Conservation (phyloP, 1,139 yeast genomes). For the Ogataea hybrid region DNA sequence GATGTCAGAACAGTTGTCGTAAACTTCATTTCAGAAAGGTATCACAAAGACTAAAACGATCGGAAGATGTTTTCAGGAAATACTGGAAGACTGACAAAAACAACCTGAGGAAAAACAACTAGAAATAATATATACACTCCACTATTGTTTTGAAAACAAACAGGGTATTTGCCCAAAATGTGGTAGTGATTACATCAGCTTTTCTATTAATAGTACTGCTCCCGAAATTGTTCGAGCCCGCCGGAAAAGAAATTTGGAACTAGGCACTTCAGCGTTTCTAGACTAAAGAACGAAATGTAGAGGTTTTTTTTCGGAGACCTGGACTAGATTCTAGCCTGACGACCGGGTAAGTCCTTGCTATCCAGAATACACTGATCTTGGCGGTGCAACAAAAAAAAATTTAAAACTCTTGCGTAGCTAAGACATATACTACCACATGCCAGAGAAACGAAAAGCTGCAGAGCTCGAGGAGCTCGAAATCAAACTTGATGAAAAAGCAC, state of each 20-base stretch:
- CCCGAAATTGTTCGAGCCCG: neutral
- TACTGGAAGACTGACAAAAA: slow-evolving; percentile 1
- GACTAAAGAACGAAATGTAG: no score
- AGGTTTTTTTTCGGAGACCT: no score
- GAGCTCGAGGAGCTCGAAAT: slow-evolving; percentile 68
- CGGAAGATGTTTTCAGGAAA: slow-evolving; percentile 1
- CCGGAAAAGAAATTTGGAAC: neutral
- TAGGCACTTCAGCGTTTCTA: neutral
- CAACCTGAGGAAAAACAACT: slow-evolving; percentile 2
- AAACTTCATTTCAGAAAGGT: slow-evolving; percentile 19
- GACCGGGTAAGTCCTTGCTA: slow-evolving; percentile 1
- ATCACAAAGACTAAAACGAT: slow-evolving; percentile 3
- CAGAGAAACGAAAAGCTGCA: slow-evolving; percentile 21
- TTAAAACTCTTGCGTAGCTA: neutral
- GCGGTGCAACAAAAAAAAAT: slow-evolving; percentile 12
- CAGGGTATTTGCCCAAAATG: slow-evolving; percentile 1
- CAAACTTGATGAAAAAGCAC: slow-evolving; percentile 72
- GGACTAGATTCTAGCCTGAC: no score
- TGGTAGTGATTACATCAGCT: slow-evolving; percentile 1
- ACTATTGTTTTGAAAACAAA: slow-evolving; percentile 7
- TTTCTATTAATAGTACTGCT: slow-evolving; percentile 5
- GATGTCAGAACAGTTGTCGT: slow-evolving; percentile 15
- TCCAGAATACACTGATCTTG: neutral
- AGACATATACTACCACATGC: neutral
- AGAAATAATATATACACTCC: slow-evolving; percentile 1